Evolutionary conservation across 805 yeast genomes (phyloP).

Genomic region (Pachysolen tannophilus): DNA sequence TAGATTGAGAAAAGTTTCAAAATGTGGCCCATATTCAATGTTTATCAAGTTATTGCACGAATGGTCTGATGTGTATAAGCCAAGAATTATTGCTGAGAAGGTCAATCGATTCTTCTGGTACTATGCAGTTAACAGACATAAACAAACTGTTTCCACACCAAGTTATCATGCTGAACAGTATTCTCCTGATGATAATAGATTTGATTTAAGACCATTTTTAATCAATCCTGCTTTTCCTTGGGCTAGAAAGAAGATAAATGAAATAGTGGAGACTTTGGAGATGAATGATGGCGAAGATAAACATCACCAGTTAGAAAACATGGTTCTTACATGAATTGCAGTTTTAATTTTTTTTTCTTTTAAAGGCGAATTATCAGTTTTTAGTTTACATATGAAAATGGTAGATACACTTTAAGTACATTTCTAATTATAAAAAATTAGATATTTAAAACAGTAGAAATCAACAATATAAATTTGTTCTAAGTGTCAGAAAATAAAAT

Average conservation of each 20-base stretch:
- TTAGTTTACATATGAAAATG: too few species aligned
- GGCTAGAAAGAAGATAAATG: slow-evolving; percentile 85
- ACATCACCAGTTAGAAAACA: slow-evolving; percentile 22
- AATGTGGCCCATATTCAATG: slow-evolving; percentile 96
- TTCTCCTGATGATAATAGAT: slow-evolving; percentile 96
- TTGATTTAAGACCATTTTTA: slow-evolving; percentile 92
- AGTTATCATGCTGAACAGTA: slow-evolving; percentile 97
- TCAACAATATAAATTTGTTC: too few species aligned
- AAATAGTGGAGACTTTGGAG: slow-evolving; percentile 54
- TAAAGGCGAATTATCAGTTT: too few species aligned
- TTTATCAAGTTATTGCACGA: slow-evolving; percentile 82
- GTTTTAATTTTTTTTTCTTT: background rate
- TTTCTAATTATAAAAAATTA: too few species aligned
- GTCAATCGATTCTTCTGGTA: slow-evolving; percentile 89
- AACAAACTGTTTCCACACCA: slow-evolving; percentile 96
- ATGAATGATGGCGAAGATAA: slow-evolving; percentile 16
- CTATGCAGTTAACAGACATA: slow-evolving; percentile 93
- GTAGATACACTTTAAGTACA: too few species aligned
- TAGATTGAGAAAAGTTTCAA: slow-evolving; percentile 78
- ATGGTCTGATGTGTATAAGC: slow-evolving; percentile 83
- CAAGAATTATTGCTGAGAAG: slow-evolving; percentile 82
- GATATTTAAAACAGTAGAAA: too few species aligned
- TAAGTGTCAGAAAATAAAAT: too few species aligned
- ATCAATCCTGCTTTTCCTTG: slow-evolving; percentile 84
- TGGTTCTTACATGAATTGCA: slow-evolving; percentile 36